phyloP scores from a whole-genome alignment of 2,329 filamentous ascomycete species.

The Tolypocladium capitatum region DNA sequence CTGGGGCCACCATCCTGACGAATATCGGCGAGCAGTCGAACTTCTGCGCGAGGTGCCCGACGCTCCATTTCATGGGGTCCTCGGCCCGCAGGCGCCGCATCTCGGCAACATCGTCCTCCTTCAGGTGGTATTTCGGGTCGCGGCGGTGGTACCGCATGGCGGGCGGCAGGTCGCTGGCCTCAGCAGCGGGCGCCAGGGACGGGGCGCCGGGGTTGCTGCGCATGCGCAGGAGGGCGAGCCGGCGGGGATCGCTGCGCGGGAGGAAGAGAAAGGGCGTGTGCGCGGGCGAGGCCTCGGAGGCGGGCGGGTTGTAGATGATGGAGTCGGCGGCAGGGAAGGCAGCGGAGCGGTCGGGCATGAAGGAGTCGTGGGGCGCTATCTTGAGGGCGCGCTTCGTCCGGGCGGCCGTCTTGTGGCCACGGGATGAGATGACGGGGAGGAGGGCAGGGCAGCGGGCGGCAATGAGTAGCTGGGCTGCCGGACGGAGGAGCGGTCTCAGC shows the following conservation, averaged over 20 bases:
- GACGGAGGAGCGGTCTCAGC: slow-evolving; percentile 20
- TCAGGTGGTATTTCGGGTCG: slow-evolving; percentile 36
- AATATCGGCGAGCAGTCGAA: slow-evolving; percentile 44
- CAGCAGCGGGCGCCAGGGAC: slow-evolving; percentile 6
- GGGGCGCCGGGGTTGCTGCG: slow-evolving; percentile 21
- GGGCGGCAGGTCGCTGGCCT: slow-evolving; percentile 19
- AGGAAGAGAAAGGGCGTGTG: slow-evolving; percentile 57
- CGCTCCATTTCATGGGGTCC: slow-evolving; percentile 43
- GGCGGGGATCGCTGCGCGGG: slow-evolving; percentile 41
- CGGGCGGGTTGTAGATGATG: slow-evolving; percentile 45
- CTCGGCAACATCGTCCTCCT: slow-evolving; percentile 41
- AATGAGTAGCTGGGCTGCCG: slow-evolving; percentile 19
- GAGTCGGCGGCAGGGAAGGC: slow-evolving; percentile 19
- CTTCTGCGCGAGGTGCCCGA: slow-evolving; percentile 36
- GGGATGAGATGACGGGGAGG: slow-evolving; percentile 15
- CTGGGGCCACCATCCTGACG: slow-evolving; percentile 43
- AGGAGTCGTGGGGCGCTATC: slow-evolving; percentile 47
- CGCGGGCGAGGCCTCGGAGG: slow-evolving; percentile 40
- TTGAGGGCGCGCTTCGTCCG: slow-evolving; percentile 46
- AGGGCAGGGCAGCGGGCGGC: slow-evolving; percentile 8
- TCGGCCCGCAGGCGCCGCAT: slow-evolving; percentile 40
- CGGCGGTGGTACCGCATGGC: slow-evolving; percentile 21
- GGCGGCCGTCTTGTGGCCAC: slow-evolving; percentile 36
- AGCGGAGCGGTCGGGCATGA: slow-evolving; percentile 28
- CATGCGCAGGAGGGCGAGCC: slow-evolving; percentile 31